Percentiles rank a stretch among this genome's conserved stretches.
phyloP scores from a whole-genome alignment of 208 protist genomes.

The Novymonas esmeraldas region DNA sequence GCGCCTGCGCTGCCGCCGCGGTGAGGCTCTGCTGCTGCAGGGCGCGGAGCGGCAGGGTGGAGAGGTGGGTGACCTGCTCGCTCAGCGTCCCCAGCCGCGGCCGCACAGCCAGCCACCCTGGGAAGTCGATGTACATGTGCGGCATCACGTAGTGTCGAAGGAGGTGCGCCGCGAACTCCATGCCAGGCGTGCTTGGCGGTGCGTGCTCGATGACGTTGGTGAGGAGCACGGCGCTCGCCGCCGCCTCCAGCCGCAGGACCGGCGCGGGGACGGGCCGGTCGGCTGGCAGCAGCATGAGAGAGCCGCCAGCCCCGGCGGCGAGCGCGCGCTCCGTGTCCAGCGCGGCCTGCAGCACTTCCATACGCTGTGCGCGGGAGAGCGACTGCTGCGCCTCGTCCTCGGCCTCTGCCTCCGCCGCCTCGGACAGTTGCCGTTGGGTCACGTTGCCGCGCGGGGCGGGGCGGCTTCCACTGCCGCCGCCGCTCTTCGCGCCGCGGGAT shows the following conservation, averaged over 20 bases:
- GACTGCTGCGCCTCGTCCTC: background rate
- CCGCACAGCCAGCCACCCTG: conserved; percentile 31
- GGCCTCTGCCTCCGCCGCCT: background rate
- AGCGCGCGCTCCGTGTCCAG: conserved; percentile 36
- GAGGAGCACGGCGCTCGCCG: conserved; percentile 62
- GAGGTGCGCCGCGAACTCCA: conserved; percentile 66
- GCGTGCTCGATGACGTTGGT: conserved; percentile 76
- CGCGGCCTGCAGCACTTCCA: conserved; percentile 21
- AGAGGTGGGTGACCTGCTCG: conserved; percentile 76
- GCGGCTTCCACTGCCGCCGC: background rate
- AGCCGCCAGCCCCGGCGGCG: background rate
- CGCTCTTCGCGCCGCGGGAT: too few species aligned
- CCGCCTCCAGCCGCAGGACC: conserved; percentile 70
- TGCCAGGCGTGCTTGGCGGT: conserved; percentile 44
- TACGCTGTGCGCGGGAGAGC: conserved; percentile 13
- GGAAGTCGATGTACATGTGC: conserved; percentile 78
- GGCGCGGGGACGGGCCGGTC: conserved; percentile 56
- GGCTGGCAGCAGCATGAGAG: conserved; percentile 53
- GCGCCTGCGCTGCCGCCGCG: conserved; percentile 37
- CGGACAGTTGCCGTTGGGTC: background rate
- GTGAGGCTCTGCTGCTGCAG: conserved; percentile 29
- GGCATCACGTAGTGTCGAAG: conserved; percentile 72
- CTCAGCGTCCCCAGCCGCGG: conserved; percentile 61
- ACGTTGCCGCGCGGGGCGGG: background rate
- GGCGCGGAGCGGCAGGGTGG: conserved; percentile 51